Conservation (phyloP, 2,329 filamentous ascomycete species). For the Calonectria naviculata region DNA sequence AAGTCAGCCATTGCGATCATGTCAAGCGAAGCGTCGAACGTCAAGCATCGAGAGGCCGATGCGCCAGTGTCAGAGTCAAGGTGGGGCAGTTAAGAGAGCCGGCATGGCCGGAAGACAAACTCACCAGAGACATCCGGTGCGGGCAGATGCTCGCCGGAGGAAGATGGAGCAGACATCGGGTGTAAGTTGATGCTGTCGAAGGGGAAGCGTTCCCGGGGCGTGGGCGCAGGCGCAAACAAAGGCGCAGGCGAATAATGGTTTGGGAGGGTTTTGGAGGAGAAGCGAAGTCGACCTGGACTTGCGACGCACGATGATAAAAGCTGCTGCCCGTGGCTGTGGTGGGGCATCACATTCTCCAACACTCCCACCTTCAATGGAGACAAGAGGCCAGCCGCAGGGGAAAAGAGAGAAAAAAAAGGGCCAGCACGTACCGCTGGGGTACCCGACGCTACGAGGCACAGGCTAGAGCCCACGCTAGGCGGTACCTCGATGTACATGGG, state of each 20-base stretch:
- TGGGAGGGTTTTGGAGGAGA: conserved; percentile 32
- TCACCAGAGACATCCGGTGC: conserved; percentile 37
- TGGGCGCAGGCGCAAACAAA: conserved; percentile 25
- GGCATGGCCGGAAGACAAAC: conserved; percentile 39
- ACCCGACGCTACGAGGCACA: conserved; percentile 1
- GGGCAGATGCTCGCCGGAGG: conserved; percentile 30
- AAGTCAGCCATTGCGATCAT: conserved; percentile 34
- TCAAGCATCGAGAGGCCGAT: conserved; percentile 21
- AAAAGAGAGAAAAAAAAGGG: conserved; percentile 1
- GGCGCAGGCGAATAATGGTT: conserved; percentile 22
- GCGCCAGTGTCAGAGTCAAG: conserved; percentile 29
- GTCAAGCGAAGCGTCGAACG: conserved; percentile 16
- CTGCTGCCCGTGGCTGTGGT: conserved; percentile 34
- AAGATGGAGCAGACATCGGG: conserved; percentile 34
- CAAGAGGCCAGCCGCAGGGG: conserved; percentile 16
- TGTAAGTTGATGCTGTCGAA: conserved; percentile 24
- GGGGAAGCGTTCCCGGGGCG: conserved; percentile 19
- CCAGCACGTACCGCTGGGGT: conserved; percentile 17
- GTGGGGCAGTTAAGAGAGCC: conserved; percentile 39
- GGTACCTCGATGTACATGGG: conserved; percentile 8
- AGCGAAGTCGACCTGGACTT: conserved; percentile 36
- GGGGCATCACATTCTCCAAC: conserved; percentile 37
- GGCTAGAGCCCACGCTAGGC: conserved; percentile 12
- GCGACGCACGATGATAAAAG: conserved; percentile 43
- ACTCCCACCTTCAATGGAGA: conserved; percentile 4